These are phyloP conservation scores for Colletotrichum filicis DNA, from an alignment of 2,329 filamentous ascomycete species.

Conservation along the genomic window DNA sequence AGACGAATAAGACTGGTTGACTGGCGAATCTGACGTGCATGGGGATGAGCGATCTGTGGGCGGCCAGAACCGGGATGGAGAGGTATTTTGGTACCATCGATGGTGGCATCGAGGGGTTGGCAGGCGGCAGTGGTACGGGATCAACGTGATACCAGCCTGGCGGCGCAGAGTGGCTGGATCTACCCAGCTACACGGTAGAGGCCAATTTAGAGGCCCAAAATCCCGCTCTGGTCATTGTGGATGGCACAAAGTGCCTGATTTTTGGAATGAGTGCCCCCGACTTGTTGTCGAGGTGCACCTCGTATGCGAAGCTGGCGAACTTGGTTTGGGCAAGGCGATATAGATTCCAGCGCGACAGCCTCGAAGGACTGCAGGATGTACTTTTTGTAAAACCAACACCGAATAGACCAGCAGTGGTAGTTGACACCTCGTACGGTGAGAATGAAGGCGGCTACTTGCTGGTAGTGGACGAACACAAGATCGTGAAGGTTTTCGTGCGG, in stretches of 20 bases:
- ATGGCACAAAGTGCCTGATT: background rate
- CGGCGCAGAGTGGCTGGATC: constrained; percentile 28
- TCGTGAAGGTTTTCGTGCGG: background rate
- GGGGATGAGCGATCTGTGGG: constrained; percentile 27
- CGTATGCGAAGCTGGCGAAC: background rate
- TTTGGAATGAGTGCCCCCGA: background rate
- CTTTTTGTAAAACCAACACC: background rate
- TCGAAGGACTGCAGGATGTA: background rate
- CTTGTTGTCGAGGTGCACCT: background rate
- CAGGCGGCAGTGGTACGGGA: constrained; percentile 21
- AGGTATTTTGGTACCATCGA: background rate
- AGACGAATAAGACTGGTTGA: constrained; percentile 9
- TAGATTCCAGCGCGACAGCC: background rate
- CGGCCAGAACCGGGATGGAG: constrained; percentile 28
- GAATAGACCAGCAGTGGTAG: background rate
- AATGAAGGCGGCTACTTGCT: background rate
- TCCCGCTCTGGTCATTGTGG: background rate
- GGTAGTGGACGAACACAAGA: background rate
- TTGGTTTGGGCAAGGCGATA: background rate
- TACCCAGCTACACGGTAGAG: constrained; percentile 27
- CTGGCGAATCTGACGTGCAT: constrained; percentile 33
- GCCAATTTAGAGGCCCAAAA: constrained; percentile 22
- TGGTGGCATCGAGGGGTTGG: background rate
- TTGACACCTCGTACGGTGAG: background rate
- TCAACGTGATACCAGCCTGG: constrained; percentile 13